phyloP scores from a whole-genome alignment of 805 yeast species.

The Metschnikowia bowlesiae region DNA sequence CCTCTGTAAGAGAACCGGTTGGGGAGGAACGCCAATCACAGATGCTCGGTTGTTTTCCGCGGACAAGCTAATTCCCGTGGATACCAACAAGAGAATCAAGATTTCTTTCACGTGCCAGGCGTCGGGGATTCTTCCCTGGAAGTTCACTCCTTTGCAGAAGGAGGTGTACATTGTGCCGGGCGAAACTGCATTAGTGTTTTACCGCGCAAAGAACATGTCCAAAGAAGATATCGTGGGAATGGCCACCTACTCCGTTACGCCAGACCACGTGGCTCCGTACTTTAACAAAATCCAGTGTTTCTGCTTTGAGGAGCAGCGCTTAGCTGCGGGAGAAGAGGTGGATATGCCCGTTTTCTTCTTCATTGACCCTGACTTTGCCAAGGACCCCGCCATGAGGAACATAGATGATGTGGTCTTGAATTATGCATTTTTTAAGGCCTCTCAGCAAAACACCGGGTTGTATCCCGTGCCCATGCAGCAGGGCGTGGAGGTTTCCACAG shows the following conservation, averaged over 20 bases:
- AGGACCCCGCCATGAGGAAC: slow-evolving; percentile 88
- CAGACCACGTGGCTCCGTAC: slow-evolving; percentile 94
- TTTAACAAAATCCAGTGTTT: slow-evolving; percentile 97
- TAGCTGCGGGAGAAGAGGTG: slow-evolving; percentile 93
- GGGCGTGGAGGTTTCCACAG: slow-evolving; percentile 1
- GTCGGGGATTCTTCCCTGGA: slow-evolving; percentile 90
- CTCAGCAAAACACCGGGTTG: slow-evolving; percentile 38
- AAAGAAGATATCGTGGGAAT: slow-evolving; percentile 92
- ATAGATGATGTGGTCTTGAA: slow-evolving; percentile 86
- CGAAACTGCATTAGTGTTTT: slow-evolving; percentile 95
- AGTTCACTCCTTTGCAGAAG: slow-evolving; percentile 87
- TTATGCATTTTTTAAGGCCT: slow-evolving; percentile 84
- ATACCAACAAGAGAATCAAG: slow-evolving; percentile 72
- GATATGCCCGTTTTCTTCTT: slow-evolving; percentile 99
- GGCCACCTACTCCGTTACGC: slow-evolving; percentile 97
- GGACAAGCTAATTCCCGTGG: slow-evolving; percentile 84
- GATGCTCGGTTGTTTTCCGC: slow-evolving; percentile 76
- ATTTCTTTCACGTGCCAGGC: slow-evolving; percentile 91
- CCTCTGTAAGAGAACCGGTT: slow-evolving; percentile 91
- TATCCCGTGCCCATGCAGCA: slow-evolving; percentile 30
- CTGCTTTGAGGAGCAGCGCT: slow-evolving; percentile 94
- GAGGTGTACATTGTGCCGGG: slow-evolving; percentile 94
- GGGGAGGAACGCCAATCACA: slow-evolving; percentile 93
- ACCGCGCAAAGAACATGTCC: slow-evolving; percentile 82
- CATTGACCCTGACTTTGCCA: slow-evolving; percentile 92